Evolutionary conservation across 768 basidiomycete species (phyloP).

Genomic region (Vararia minispora): DNA sequence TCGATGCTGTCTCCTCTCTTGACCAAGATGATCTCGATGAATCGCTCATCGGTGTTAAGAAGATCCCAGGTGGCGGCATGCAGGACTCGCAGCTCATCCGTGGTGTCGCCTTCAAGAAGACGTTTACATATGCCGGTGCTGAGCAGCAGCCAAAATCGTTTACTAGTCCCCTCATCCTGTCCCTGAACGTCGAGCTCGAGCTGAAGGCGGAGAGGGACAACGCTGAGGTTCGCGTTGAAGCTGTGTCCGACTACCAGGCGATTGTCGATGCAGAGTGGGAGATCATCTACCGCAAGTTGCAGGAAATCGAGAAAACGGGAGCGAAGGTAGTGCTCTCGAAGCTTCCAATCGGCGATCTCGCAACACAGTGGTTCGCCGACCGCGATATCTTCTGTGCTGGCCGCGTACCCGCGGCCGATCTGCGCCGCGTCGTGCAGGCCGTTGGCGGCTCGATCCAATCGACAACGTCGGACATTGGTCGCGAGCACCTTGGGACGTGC

Average conservation of each 20-base stretch:
- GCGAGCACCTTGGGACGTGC: conserved; percentile 90
- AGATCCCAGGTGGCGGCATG: conserved; percentile 95
- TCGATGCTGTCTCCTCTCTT: conserved; percentile 87
- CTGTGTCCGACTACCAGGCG: conserved; percentile 96
- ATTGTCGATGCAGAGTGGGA: conserved; percentile 99
- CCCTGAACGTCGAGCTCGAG: conserved; percentile 95
- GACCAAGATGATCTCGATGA: conserved; percentile 94
- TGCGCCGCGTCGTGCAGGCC: conserved; percentile 90
- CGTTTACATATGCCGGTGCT: conserved; percentile 97
- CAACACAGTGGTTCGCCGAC: conserved; percentile 99
- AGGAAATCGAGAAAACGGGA: conserved; percentile 91
- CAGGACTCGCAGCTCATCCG: conserved; percentile 85
- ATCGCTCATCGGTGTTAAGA: conserved; percentile 93
- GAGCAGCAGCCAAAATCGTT: conserved; percentile 98
- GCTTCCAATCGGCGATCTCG: conserved; percentile 95
- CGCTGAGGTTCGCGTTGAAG: conserved; percentile 94
- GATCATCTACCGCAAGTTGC: conserved; percentile 95
- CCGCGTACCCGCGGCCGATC: conserved; percentile 80
- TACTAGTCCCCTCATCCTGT: conserved; percentile 78
- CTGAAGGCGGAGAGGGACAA: conserved; percentile 99
- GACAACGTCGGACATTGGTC: conserved; percentile 85
- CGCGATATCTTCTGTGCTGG: conserved; percentile 98
- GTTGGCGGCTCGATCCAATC: conserved; percentile 93
- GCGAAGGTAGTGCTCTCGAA: conserved; percentile 97
- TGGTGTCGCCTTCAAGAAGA: conserved; percentile 98